Evolutionary conservation across 169 alveolate species (phyloP).

Genomic region (Cystoisospora suis): DNA sequence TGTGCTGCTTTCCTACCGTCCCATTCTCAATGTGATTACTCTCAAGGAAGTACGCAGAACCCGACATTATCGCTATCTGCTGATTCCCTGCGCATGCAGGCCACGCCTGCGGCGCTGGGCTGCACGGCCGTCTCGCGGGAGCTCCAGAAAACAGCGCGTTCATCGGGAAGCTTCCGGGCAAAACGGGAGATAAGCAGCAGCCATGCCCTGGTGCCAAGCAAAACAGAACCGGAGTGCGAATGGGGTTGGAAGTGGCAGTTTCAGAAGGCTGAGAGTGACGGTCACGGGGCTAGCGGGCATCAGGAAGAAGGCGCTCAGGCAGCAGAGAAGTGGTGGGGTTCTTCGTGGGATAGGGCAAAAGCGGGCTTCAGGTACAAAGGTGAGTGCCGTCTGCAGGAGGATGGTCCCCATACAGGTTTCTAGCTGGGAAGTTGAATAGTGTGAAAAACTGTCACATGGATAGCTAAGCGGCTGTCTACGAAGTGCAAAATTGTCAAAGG

Average conservation of each 20-base stretch:
- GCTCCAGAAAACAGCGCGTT: too few species aligned
- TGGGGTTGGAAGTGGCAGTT: slow-evolving; percentile 29
- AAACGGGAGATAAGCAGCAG: not conserved
- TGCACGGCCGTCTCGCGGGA: too few species aligned
- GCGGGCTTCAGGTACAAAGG: slow-evolving; percentile 34
- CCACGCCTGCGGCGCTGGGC: too few species aligned
- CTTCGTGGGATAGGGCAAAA: slow-evolving; percentile 14
- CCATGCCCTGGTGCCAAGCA: not conserved
- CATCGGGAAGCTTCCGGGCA: too few species aligned
- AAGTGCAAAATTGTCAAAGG: too few species aligned
- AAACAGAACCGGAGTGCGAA: not conserved
- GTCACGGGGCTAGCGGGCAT: not conserved
- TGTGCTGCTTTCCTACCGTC: too few species aligned
- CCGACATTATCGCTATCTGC: too few species aligned
- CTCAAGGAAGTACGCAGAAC: too few species aligned
- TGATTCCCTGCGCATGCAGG: too few species aligned
- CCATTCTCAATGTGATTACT: too few species aligned
- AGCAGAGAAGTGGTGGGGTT: slow-evolving; percentile 38
- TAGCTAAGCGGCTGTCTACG: not conserved
- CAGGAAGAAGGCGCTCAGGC: not conserved
- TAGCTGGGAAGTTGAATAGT: not conserved
- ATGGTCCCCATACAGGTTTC: not conserved
- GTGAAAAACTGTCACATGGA: not conserved
- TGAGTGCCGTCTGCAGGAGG: not conserved
- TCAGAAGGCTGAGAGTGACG: not conserved